A percentile compares a stretch with the other conserved stretches of the same genome.
These are phyloP conservation scores for Clonostachys solani DNA, from an alignment of 2,329 filamentous ascomycete genomes.

Conservation along the genomic window DNA sequence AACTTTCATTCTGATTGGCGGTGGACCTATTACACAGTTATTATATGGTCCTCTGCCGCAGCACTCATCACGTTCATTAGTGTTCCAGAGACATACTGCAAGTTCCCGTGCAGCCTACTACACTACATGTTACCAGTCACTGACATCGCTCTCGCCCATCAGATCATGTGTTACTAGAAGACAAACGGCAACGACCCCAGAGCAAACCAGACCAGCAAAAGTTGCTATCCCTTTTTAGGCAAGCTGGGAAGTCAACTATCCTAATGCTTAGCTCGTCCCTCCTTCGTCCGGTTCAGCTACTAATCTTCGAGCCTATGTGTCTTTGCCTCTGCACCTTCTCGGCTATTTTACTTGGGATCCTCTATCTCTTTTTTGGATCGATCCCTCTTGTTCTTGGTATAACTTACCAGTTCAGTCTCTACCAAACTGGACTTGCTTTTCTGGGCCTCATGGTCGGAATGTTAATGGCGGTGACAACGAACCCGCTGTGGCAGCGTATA, in stretches of 20 bases:
- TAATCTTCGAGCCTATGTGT: constrained; percentile 82
- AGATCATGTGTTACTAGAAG: constrained; percentile 66
- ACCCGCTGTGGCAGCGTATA: constrained; percentile 62
- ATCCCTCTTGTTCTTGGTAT: constrained; percentile 77
- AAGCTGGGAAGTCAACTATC: constrained; percentile 61
- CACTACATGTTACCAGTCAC: no score
- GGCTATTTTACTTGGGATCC: constrained; percentile 75
- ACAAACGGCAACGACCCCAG: constrained; percentile 67
- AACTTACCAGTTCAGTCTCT: constrained; percentile 72
- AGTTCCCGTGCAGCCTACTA: no score
- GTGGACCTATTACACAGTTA: constrained; percentile 79
- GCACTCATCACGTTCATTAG: constrained; percentile 61
- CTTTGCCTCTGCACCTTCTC: constrained; percentile 77
- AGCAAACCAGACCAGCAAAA: constrained; percentile 72
- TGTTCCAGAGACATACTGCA: constrained; percentile 84
- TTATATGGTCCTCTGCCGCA: constrained; percentile 72
- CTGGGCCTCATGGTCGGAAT: constrained; percentile 68
- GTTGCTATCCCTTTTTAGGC: constrained; percentile 76
- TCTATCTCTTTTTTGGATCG: constrained; percentile 89
- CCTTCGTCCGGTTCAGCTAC: constrained; percentile 71
- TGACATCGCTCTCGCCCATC: no score
- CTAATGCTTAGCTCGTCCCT: constrained; percentile 55
- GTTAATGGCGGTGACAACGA: constrained; percentile 55
- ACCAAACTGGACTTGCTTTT: constrained; percentile 78
- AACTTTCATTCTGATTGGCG: constrained; percentile 72